phyloP scores from a whole-genome alignment of 768 basidiomycete genomes.

The Mrakia blollopis region DNA sequence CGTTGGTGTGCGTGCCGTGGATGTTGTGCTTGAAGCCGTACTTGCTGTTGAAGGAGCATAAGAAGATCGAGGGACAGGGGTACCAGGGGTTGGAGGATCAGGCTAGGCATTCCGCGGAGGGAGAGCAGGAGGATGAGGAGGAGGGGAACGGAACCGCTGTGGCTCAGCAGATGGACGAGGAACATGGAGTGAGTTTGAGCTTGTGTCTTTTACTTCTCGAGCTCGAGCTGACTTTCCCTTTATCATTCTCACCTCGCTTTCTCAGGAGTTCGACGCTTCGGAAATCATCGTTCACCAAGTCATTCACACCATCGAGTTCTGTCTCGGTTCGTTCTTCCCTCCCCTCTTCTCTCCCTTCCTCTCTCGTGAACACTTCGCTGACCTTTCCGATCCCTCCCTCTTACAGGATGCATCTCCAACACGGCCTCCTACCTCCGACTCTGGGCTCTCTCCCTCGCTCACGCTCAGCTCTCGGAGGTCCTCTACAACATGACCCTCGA shows the following conservation, averaged over 20 bases:
- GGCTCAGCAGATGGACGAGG: slow-evolving; percentile 67
- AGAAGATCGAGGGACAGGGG: slow-evolving; percentile 73
- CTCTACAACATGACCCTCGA: slow-evolving; percentile 71
- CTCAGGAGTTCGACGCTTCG: slow-evolving; percentile 82
- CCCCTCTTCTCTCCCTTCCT: not conserved
- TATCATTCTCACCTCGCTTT: not conserved
- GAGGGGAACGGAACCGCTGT: slow-evolving; percentile 56
- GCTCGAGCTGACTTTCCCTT: slow-evolving; percentile 32
- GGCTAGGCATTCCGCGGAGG: slow-evolving; percentile 34
- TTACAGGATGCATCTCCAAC: slow-evolving; percentile 79
- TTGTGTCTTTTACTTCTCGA: slow-evolving; percentile 31
- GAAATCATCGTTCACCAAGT: slow-evolving; percentile 95
- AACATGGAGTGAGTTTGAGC: slow-evolving; percentile 56
- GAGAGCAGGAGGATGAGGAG: slow-evolving; percentile 56
- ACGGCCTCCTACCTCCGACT: slow-evolving; percentile 63
- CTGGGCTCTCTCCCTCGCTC: slow-evolving; percentile 96
- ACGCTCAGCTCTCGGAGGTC: slow-evolving; percentile 86
- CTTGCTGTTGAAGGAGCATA: slow-evolving; percentile 80
- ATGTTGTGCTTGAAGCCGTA: slow-evolving; percentile 90
- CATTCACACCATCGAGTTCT: slow-evolving; percentile 99
- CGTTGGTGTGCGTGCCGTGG: slow-evolving; percentile 88
- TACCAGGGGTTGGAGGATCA: slow-evolving; percentile 57
- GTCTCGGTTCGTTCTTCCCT: slow-evolving; percentile 55
- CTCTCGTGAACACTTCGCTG: not conserved
- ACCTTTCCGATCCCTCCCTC: not conserved